phyloP scores from a whole-genome alignment of 2,329 filamentous ascomycete species.

The Dothidotthia symphoricarpi region DNA sequence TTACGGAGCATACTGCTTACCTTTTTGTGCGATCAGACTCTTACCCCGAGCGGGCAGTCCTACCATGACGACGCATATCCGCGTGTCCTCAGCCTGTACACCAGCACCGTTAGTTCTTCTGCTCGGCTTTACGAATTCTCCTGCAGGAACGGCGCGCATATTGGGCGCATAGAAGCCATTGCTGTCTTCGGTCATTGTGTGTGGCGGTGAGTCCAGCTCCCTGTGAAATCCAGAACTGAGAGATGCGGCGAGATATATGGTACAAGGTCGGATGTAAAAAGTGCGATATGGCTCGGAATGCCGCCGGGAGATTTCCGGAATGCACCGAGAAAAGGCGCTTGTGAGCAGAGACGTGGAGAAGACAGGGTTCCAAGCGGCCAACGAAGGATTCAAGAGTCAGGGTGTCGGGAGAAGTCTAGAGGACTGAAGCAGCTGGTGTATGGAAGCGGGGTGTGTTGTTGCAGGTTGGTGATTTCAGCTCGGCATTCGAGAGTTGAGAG shows the following conservation, averaged over 20 bases:
- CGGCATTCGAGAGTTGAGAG: constrained; percentile 38
- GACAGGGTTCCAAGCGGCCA: constrained; percentile 18
- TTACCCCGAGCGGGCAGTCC: constrained; percentile 93
- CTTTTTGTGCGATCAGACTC: constrained; percentile 96
- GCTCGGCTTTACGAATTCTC: constrained; percentile 47
- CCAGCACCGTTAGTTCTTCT: constrained; percentile 61
- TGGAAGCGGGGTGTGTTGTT: constrained; percentile 24
- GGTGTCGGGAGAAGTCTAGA: constrained; percentile 3
- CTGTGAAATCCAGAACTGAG: constrained; percentile 13
- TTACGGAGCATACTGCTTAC: constrained; percentile 50
- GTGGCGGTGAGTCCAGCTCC: constrained; percentile 29
- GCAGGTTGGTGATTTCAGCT: constrained; percentile 32
- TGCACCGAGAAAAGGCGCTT: constrained; percentile 21
- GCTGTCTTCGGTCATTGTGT: constrained; percentile 26
- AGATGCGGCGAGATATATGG: constrained; percentile 14
- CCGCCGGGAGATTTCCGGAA: constrained; percentile 33
- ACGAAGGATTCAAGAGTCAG: constrained; percentile 8
- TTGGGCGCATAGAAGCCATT: constrained; percentile 42
- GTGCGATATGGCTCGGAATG: constrained; percentile 27
- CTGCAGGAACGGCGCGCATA: constrained; percentile 43
- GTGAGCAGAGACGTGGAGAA: constrained; percentile 12
- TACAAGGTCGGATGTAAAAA: constrained; percentile 15
- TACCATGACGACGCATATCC: constrained; percentile 98
- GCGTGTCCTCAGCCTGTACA: constrained; percentile 89
- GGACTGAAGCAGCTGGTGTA: constrained; percentile 23